A percentile compares a stretch with the other conserved stretches of the same genome.
Evolutionary conservation across 2,329 filamentous ascomycete species (phyloP).

Genomic region (Aspergillus arachidicola): DNA sequence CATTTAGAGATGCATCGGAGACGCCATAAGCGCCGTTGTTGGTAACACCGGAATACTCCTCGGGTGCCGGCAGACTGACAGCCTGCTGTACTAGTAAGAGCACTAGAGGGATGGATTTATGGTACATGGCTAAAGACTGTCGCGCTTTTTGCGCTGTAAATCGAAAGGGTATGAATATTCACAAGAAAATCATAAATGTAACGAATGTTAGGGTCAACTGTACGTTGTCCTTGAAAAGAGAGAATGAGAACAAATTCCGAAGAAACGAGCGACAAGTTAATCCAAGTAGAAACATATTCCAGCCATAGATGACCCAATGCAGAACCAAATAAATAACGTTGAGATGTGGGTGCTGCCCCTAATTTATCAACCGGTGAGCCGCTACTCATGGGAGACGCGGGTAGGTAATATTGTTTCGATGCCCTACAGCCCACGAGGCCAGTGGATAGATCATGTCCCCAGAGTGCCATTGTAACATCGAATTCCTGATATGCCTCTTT

Average conservation of each 20-base stretch:
- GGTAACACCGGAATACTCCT: not conserved
- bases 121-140: not conserved
- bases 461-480: not conserved
- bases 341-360: not conserved
- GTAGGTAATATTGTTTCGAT: not conserved
- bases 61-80: not conserved
- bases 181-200: not conserved
- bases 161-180: not conserved
- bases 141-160: not conserved
- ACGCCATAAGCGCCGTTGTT: not conserved
- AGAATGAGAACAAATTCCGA: not conserved
- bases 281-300: not conserved
- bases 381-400: not conserved
- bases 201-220: not conserved
- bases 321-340: not conserved
- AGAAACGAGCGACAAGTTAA: not conserved
- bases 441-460: not conserved
- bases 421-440: not conserved
- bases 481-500: not conserved
- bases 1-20: not conserved
- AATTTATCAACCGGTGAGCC: not conserved
- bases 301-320: not conserved
- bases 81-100: not conserved
- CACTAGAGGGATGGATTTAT: not conserved
- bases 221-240: not conserved